phyloP scores from a whole-genome alignment of 176 grass and related monocot species.

The Hordeum marinum region DNA sequence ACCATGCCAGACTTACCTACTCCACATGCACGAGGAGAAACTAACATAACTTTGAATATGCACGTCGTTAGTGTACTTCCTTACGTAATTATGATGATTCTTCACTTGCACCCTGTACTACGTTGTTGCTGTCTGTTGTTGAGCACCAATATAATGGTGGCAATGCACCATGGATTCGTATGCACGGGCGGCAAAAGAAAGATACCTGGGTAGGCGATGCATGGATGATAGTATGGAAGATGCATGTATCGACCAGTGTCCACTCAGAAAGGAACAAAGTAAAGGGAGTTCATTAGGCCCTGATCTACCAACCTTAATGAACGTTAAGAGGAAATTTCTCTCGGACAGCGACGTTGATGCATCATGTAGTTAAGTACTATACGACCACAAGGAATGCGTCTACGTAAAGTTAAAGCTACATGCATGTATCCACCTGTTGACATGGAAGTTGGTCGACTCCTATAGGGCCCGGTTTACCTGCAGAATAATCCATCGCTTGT shows the following conservation, averaged over 20 bases:
- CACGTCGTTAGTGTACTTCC: neutral
- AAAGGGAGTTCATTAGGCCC: neutral
- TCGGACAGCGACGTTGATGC: neutral
- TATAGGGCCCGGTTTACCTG: neutral
- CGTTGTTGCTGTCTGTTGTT: neutral
- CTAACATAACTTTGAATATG: neutral
- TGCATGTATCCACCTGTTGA: neutral
- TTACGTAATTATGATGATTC: neutral
- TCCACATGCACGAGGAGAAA: neutral
- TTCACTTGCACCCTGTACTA: neutral
- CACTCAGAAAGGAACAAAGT: neutral
- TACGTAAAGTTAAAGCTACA: constrained; percentile 31
- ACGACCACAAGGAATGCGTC: constrained; percentile 16
- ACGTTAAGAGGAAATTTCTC: neutral
- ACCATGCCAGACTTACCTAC: neutral
- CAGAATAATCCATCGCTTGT: neutral
- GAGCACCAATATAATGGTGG: neutral
- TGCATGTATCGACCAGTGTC: neutral
- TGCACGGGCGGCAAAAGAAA: constrained; percentile 5
- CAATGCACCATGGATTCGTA: neutral
- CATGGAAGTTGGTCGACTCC: neutral
- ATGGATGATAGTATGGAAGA: neutral
- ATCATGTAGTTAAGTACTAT: neutral
- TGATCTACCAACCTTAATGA: constrained; percentile 30
- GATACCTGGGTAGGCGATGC: neutral